Evolutionary conservation across 108 stramenopile genomes (phyloP), one percentile per base, ranked within the genome.

Genomic region (Cyclotella sp.): DNA sequence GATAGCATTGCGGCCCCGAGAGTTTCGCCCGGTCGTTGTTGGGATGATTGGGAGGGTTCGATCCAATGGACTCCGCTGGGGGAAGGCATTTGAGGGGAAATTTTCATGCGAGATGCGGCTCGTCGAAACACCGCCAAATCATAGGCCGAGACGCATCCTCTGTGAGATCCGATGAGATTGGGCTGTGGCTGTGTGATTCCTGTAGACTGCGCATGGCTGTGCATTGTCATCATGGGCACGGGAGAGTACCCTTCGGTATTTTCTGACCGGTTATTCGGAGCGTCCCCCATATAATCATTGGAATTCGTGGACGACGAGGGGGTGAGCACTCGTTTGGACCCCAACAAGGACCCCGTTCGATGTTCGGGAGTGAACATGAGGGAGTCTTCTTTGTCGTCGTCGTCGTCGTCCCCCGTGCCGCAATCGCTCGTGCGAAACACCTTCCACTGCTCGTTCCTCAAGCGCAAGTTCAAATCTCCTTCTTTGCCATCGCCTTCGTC

Each of bases 401-500:
- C 39, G 68, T 58, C 46, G 43, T 64, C 8, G 21, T 40, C 55
- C 47, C 21, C 70, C 62, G 22, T 16, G 5, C 47, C 54, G 3
- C 21, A 22, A 57, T 46, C 62, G 53, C 52, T 73, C 19, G 18
- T 61, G 1, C 61, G 39, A 68, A 80, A 80, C 6, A 66, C 72
- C 52, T 80, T 80, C 79, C 79, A 80, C 66, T 54, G 66, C 44
- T 80, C 72, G 29, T 80, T 80, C 49, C 79, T 49, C 47, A 49
- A 63, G 3, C 67, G 64, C 21, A 59, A 41, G 22, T 80, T 80
- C 58, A 68, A 44, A 62, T 80, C 79, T 2, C 68, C 68, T 51
- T 80, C 79, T 45, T 61, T 52, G 0, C 79, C 79, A 47, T 80
- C 79, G 9, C 79, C 79, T 43, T 73, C 79, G 41, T 80, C 79